Evolutionary conservation across 805 yeast genomes (phyloP).

Genomic region (Candida alai): DNA sequence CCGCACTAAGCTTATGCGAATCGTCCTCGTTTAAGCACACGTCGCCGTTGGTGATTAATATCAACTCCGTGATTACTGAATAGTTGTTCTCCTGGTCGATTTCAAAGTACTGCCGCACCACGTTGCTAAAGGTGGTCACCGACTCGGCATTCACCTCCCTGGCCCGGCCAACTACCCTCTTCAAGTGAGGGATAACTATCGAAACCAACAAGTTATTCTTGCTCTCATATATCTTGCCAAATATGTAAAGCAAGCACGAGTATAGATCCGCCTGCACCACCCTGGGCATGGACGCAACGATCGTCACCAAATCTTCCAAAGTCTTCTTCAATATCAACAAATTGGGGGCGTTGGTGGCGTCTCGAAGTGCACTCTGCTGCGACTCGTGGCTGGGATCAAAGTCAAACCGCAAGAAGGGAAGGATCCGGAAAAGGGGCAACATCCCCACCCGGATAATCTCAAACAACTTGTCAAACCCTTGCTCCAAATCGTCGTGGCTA

Average conservation of each 20-base stretch:
- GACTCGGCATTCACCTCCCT: constrained; percentile 17
- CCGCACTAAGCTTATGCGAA: constrained; percentile 17
- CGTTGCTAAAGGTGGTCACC: constrained; percentile 23
- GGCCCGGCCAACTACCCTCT: constrained; percentile 26
- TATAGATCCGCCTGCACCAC: constrained; percentile 67
- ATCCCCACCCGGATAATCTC: constrained; percentile 72
- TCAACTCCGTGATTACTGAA: constrained; percentile 30
- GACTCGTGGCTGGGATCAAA: constrained; percentile 27
- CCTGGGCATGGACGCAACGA: constrained; percentile 63
- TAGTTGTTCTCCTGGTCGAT: constrained; percentile 18
- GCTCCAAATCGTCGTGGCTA: constrained; percentile 41
- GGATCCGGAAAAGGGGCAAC: constrained; percentile 53
- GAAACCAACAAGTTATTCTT: constrained; percentile 42
- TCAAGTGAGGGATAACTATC: constrained; percentile 43
- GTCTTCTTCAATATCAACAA: constrained; percentile 44
- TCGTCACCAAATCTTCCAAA: constrained; percentile 52
- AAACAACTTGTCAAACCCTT: constrained; percentile 73
- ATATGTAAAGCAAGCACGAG: constrained; percentile 62
- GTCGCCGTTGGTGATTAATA: constrained; percentile 34
- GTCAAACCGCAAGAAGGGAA: constrained; percentile 57
- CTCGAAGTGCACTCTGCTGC: constrained; percentile 23
- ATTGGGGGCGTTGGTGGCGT: constrained; percentile 34
- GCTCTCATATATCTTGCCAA: constrained; percentile 52
- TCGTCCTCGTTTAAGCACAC: constrained; percentile 24
- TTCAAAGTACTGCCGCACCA: constrained; percentile 17